A percentile compares a stretch with the other conserved stretches of the same genome.
Evolutionary conservation across 768 basidiomycete genomes (phyloP).

Genomic region (Thelephora aurantiotincta): DNA sequence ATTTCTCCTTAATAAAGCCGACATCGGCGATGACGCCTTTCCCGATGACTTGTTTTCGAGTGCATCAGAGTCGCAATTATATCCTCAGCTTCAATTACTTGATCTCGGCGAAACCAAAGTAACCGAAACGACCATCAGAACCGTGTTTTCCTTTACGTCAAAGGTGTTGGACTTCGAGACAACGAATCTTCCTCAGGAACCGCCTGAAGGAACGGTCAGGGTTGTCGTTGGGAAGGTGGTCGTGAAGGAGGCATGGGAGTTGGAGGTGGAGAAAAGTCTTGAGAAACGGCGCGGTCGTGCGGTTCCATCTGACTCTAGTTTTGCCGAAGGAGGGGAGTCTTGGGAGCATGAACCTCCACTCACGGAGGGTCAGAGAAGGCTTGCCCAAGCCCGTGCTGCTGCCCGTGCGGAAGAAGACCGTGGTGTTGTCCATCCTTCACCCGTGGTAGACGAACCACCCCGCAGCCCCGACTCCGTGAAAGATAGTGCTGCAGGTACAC

Average conservation of each 20-base stretch:
- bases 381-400: conserved; percentile 44
- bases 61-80: conserved; percentile 19
- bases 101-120: conserved; percentile 57
- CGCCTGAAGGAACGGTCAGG: conserved; percentile 34
- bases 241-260: conserved; percentile 65
- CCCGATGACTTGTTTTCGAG: conserved; percentile 22
- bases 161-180: conserved; percentile 41
- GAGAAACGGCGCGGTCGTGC: conserved; percentile 16
- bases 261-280: conserved; percentile 53
- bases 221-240: conserved; percentile 59
- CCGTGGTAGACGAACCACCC: conserved; percentile 3
- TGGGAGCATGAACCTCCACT: conserved; percentile 70
- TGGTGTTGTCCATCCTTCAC: conserved; percentile 1
- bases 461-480: conserved; percentile 1
- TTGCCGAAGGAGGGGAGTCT: conserved; percentile 23
- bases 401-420: conserved; percentile 11
- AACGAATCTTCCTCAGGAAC: conserved; percentile 29
- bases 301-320: conserved; percentile 4
- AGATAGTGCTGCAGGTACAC: conserved; percentile 13
- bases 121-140: conserved; percentile 28
- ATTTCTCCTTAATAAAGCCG: conserved; percentile 37
- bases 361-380: conserved; percentile 59
- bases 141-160: conserved; percentile 27
- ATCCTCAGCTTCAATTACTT: conserved; percentile 39
- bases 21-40: conserved; percentile 49